phyloP scores from a whole-genome alignment of 495 filamentous ascomycete species.

The Neurospora sp. region DNA sequence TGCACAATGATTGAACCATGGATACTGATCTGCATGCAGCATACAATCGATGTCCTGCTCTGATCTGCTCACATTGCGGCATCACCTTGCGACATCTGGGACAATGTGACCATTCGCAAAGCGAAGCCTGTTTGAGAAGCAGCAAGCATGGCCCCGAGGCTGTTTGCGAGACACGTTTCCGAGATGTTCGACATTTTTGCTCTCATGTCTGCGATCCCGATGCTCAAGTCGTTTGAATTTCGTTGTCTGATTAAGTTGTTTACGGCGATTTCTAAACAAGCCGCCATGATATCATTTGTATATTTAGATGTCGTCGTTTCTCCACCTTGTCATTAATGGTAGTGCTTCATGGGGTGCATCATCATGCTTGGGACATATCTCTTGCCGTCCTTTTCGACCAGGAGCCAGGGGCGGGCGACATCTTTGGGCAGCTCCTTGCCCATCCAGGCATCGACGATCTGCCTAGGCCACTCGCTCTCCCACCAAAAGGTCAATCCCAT shows the following conservation, averaged over 20 bases:
- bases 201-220: background rate
- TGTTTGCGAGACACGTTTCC: background rate
- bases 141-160: background rate
- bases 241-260: background rate
- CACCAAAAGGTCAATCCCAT: constrained; percentile 24
- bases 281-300: background rate
- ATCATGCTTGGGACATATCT: constrained; percentile 22
- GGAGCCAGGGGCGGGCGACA: constrained; percentile 14
- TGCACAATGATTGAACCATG: background rate
- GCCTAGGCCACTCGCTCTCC: constrained; percentile 19
- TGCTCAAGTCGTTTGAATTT: background rate
- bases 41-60: background rate
- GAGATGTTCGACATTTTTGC: background rate
- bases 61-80: background rate
- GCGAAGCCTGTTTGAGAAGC: background rate
- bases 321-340: background rate
- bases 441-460: constrained; percentile 17
- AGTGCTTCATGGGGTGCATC: constrained; percentile 25
- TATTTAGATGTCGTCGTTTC: background rate
- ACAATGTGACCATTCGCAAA: background rate
- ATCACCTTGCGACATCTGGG: background rate
- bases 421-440: constrained; percentile 6
- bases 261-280: background rate
- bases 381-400: constrained; percentile 14
- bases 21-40: background rate